Conservation (phyloP, 1,284 basidiomycete species). For the Phlebopus sp. region DNA sequence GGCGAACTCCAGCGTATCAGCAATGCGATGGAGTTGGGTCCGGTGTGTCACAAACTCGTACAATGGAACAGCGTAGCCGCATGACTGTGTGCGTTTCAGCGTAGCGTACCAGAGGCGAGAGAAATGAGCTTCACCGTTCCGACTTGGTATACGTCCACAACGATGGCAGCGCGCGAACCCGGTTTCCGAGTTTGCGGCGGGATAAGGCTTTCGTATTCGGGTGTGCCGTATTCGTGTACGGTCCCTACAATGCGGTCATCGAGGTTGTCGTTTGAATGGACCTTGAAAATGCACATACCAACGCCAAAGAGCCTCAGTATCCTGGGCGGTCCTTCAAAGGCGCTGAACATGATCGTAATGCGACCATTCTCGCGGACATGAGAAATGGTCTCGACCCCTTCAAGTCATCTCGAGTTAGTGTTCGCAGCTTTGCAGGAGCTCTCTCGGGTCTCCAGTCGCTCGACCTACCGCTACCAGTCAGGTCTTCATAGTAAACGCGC, state of each 20-base stretch:
- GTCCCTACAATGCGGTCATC: slow-evolving; percentile 32
- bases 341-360: slow-evolving; percentile 54
- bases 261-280: neutral
- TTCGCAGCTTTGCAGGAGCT: neutral
- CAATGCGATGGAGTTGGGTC: slow-evolving; percentile 35
- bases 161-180: slow-evolving; percentile 51
- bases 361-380: slow-evolving; percentile 59
- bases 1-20: slow-evolving; percentile 29
- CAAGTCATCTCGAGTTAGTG: neutral
- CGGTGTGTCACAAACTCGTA: slow-evolving; percentile 47
- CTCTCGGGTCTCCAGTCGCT: neutral
- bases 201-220: slow-evolving; percentile 46
- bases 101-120: neutral
- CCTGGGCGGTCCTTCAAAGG: slow-evolving; percentile 53
- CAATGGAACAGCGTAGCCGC: slow-evolving; percentile 52
- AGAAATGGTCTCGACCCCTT: slow-evolving; percentile 54
- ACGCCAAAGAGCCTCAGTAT: slow-evolving; percentile 51
- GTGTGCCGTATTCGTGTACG: slow-evolving; percentile 52
- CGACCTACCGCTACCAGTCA: slow-evolving; percentile 50
- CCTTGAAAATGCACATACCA: slow-evolving; percentile 32
- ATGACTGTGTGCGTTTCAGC: slow-evolving; percentile 38
- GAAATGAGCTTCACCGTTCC: slow-evolving; percentile 40
- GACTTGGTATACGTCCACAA: slow-evolving; percentile 51
- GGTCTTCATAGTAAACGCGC: slow-evolving; percentile 56
- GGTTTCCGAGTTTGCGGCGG: slow-evolving; percentile 42